Base-by-base conservation (phyloP, 23 red algal species). In the Cyanidium caldarium region DNA sequence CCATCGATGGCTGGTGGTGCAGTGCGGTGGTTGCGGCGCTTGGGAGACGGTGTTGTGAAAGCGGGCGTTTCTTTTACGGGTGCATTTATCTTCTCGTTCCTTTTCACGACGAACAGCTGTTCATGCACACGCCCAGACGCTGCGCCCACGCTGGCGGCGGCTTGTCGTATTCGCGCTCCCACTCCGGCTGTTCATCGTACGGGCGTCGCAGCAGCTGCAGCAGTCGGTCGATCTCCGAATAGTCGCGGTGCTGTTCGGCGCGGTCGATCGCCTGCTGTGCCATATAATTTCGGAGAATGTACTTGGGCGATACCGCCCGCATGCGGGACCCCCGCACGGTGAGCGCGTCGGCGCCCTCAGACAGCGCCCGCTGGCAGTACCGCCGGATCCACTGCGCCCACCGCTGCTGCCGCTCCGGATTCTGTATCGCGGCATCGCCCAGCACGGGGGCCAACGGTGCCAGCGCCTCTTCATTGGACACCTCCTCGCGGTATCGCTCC, bases 271-370 rank as follows among this genome's bases (percentile, higher is more conserved):
- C 91, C 42, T 23, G 31, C 45, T 87, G 82, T 1, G 77, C 80
- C 76, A 88, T 78, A 35, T 96, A 96, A 67, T 96, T 96, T 16
- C 91, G 73, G 40, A 96, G 78, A 37, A 96, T 88, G 77, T 88
- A 96, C 0, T 77, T 78, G 12, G 91, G 91, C 31, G 86, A 87
- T 16, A 51, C 61, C 14, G 14, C 46, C 65, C 87, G 81, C 91
- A 96, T 96, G 29, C 29, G 57, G 33, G 45, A 30, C 14, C 78
- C 39, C 17, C 91, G 73, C 42, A 58, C 15, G 14, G 51, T 45
- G 19, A 65, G 78, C 14, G 79, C 68, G 35, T 41, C 12, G 23
- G 44, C 38, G 0, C 67, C 66, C 28, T 87, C 89, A 28, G 38
- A 45, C 33, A 26, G 26, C 73, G 86, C 26, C 10, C 91, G 74